Base-by-base conservation (phyloP, 352 stramenopile genomes). In the Globisporangium spinosum region DNA sequence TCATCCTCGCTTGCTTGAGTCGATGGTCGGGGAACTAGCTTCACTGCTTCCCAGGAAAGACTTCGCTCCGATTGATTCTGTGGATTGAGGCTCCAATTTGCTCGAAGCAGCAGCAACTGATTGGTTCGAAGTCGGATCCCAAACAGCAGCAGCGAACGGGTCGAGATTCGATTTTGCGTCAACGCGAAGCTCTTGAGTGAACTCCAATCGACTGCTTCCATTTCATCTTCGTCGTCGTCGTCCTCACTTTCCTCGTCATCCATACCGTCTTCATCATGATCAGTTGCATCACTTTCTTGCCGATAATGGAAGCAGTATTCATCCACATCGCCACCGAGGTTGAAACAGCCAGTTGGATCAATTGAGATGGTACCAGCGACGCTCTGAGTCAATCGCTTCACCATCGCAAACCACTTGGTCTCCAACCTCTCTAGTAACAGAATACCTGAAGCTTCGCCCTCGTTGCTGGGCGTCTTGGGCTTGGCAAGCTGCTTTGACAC, bases 141-240 rank as follows among this genome's bases (percentile, higher is more conserved):
- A 57, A 81, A 69, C 25, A 85, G 35, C 35, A 77, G 54, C 22
- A 65, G 65, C 32, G 57, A 67, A 32, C 51, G 55, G 13, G 23
- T 58, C 1, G 68, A 32, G 29, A 58, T 45, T 10, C 34, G 49
- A 60, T 72, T 54, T n/a, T 60, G 66, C 2, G 60, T 57, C 29
- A 20, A 22, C 10, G 10, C 29, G 29, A 73, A 78, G 9, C 56
- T 70, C 25, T 73, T 77, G 20, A 91, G 58, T 1, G 77, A 77
- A 2, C 73, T 55, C 83, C 83, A 91, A 58, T 91, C 81, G 45
- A 91, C 70, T n/a, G 72, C 67, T n/a, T 87, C 78, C 5, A 82
- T 64, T 47, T 73, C 69, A 29, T 71, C 65, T 29, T 83, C 74
- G 2, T 74, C 70, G 8, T 76, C 70, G 4, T 75, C 64, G 2